These are phyloP conservation scores for Ajuga chamaepitys DNA, from an alignment of 257 asterid species.

Conservation along the genomic window DNA sequence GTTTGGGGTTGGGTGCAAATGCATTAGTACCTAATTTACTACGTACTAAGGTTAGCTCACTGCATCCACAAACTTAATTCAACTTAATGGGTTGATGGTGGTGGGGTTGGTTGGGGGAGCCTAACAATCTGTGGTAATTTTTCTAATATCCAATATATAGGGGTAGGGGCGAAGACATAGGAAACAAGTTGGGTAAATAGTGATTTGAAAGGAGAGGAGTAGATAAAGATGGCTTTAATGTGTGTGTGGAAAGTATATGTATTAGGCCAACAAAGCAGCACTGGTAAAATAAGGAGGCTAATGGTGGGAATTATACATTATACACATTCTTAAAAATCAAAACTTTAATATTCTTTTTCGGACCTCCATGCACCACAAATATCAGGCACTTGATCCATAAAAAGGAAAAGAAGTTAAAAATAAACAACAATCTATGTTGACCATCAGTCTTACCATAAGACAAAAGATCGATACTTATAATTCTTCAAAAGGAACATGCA, in stretches of 20 bases:
- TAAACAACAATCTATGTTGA: too few species aligned
- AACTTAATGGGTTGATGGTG: too few species aligned
- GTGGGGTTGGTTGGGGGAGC: background rate
- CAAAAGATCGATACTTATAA: too few species aligned
- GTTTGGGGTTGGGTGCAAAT: background rate
- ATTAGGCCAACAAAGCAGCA: slow-evolving; percentile 14
- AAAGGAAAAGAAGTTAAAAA: too few species aligned
- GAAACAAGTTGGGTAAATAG: background rate
- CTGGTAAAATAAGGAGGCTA: background rate
- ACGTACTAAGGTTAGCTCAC: slow-evolving; percentile 12
- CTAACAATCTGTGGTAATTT: background rate
- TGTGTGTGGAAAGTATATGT: slow-evolving; percentile 8
- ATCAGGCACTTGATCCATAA: too few species aligned
- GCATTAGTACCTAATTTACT: slow-evolving; percentile 14
- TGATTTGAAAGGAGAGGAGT: background rate
- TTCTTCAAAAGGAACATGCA: too few species aligned
- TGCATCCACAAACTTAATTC: slow-evolving; percentile 1
- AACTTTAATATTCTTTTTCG: too few species aligned
- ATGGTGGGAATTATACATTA: slow-evolving; percentile 7
- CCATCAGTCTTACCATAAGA: too few species aligned
- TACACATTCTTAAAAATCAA: too few species aligned
- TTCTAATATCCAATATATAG: slow-evolving; percentile 2
- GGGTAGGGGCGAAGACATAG: background rate
- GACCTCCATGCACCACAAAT: too few species aligned
- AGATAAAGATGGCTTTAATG: background rate